Evolutionary conservation across 2,329 filamentous ascomycete species (phyloP).

Genomic region (Sarocladium brachiariae): DNA sequence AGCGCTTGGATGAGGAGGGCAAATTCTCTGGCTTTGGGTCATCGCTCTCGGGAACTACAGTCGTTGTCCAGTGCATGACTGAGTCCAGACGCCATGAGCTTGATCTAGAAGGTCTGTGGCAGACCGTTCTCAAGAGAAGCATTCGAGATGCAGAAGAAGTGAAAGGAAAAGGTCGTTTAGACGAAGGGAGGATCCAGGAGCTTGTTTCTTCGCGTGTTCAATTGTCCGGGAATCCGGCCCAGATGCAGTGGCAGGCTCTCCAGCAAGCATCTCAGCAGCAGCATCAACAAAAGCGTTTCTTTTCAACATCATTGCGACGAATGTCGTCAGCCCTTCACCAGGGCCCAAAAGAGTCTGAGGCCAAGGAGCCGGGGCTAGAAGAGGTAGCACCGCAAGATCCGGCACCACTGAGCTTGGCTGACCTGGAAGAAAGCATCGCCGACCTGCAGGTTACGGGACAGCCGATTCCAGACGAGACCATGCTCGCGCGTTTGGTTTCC

Average conservation of each 20-base stretch:
- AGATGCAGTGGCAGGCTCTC: slow-evolving; percentile 28
- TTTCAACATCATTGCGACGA: slow-evolving; percentile 25
- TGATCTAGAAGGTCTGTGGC: slow-evolving; percentile 48
- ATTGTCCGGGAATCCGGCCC: slow-evolving; percentile 22
- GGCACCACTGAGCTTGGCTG: slow-evolving; percentile 6
- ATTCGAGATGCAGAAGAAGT: slow-evolving; percentile 24
- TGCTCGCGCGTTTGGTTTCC: slow-evolving; percentile 25
- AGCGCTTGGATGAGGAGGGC: slow-evolving; percentile 41
- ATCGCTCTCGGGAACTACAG: slow-evolving; percentile 38
- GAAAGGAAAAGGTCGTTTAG: slow-evolving; percentile 18
- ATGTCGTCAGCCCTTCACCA: slow-evolving; percentile 11
- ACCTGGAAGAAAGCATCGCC: slow-evolving; percentile 1
- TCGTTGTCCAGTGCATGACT: slow-evolving; percentile 53
- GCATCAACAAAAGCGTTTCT: slow-evolving; percentile 27
- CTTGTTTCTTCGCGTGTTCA: slow-evolving; percentile 27
- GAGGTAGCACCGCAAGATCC: not conserved
- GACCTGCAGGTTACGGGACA: slow-evolving; percentile 1
- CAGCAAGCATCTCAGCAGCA: slow-evolving; percentile 21
- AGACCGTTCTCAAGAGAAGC: slow-evolving; percentile 30
- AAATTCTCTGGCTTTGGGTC: slow-evolving; percentile 72
- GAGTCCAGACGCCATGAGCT: slow-evolving; percentile 45
- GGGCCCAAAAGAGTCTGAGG: not conserved
- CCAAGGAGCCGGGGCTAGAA: not conserved
- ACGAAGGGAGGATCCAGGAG: slow-evolving; percentile 22
- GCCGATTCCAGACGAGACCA: not conserved